phyloP scores from a whole-genome alignment of 495 filamentous ascomycete genomes.

The Tirmania nivea region DNA sequence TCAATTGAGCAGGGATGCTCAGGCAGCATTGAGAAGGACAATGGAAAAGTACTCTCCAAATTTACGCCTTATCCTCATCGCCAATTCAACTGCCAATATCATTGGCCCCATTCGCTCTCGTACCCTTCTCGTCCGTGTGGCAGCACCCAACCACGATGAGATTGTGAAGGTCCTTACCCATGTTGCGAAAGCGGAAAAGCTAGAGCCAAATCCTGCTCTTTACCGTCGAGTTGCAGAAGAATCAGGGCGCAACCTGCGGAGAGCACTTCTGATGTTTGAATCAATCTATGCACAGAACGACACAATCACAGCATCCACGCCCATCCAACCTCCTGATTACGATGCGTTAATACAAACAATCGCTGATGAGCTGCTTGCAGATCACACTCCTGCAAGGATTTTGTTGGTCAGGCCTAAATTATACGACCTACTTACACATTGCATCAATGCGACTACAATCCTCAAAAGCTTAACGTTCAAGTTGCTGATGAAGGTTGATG shows the following conservation, averaged over 20 bases:
- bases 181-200: slow-evolving; percentile 46
- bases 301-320: slow-evolving; percentile 66
- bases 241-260: slow-evolving; percentile 73
- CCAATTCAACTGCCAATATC: slow-evolving; percentile 89
- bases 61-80: slow-evolving; percentile 68
- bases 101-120: slow-evolving; percentile 86
- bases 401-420: slow-evolving; percentile 73
- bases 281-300: slow-evolving; percentile 93
- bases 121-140: slow-evolving; percentile 74
- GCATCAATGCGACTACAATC: slow-evolving; percentile 82
- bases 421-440: slow-evolving; percentile 89
- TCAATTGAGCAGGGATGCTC: slow-evolving; percentile 77
- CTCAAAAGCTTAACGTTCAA: slow-evolving; percentile 86
- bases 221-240: slow-evolving; percentile 74
- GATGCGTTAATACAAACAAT: slow-evolving; percentile 72
- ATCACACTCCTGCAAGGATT: slow-evolving; percentile 70
- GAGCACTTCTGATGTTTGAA: slow-evolving; percentile 86
- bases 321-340: slow-evolving; percentile 89
- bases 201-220: slow-evolving; percentile 43
- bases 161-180: slow-evolving; percentile 55
- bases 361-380: slow-evolving; percentile 73
- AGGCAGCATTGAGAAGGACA: slow-evolving; percentile 79
- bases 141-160: slow-evolving; percentile 65
- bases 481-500: slow-evolving; percentile 66
- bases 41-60: slow-evolving; percentile 99